These are phyloP conservation scores for Aspergillus cavernicola DNA, from an alignment of 495 filamentous ascomycete genomes.

Conservation along the genomic window DNA sequence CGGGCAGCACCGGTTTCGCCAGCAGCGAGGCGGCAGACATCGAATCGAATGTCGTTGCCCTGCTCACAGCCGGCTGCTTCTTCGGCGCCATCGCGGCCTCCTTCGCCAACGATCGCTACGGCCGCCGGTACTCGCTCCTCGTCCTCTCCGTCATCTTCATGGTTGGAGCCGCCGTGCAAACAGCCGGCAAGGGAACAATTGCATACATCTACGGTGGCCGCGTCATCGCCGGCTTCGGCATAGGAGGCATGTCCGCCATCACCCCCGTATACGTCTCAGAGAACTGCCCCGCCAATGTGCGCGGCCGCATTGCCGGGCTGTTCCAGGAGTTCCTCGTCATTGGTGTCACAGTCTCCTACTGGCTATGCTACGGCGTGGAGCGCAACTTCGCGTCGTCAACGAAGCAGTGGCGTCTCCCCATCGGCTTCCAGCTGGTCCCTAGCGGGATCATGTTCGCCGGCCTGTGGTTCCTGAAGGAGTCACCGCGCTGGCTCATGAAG, in stretches of 20 bases:
- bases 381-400: conserved; percentile 34
- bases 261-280: conserved; percentile 49
- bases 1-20: conserved; percentile 27
- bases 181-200: conserved; percentile 34
- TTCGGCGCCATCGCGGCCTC: conserved; percentile 63
- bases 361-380: conserved; percentile 52
- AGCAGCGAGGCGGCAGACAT: conserved; percentile 7
- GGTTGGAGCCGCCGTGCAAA: conserved; percentile 61
- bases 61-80: conserved; percentile 64
- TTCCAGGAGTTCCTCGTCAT: conserved; percentile 36
- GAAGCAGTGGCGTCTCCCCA: conserved; percentile 52
- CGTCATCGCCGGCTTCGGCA: conserved; percentile 41
- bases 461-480: conserved; percentile 50
- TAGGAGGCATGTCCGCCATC: conserved; percentile 43
- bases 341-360: conserved; percentile 33
- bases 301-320: conserved; percentile 41
- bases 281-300: conserved; percentile 35
- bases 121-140: conserved; percentile 55
- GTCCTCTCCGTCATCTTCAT: conserved; percentile 56
- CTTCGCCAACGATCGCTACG: conserved; percentile 53
- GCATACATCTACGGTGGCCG: conserved; percentile 40
- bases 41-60: conserved; percentile 56
- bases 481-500: conserved; percentile 54
- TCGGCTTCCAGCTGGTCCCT: conserved; percentile 52
- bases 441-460: conserved; percentile 46